Percentiles rank a stretch among this genome's conserved stretches.
Conservation (phyloP, 331 rosid genomes). For the Quercus phellos region DNA sequence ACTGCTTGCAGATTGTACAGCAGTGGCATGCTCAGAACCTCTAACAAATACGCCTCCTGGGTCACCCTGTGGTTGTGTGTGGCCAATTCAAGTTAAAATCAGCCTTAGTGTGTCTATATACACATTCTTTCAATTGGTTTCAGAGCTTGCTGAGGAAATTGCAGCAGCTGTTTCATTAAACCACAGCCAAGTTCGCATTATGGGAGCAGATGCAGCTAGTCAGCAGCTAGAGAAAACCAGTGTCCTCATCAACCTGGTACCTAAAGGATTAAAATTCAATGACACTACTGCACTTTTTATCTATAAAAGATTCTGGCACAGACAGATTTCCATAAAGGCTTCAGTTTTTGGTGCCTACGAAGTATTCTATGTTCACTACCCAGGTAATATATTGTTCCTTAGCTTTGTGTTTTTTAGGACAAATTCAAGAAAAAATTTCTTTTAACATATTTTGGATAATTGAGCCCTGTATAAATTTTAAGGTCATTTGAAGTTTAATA, state of each 20-base stretch:
- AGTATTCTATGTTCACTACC: constrained; percentile 71
- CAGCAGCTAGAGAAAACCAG: constrained; percentile 71
- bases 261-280: constrained; percentile 58
- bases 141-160: constrained; percentile 71
- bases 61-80: constrained; percentile 79
- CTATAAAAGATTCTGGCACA: constrained; percentile 72
- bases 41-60: constrained; percentile 77
- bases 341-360: constrained; percentile 73
- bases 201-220: constrained; percentile 82
- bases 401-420: neutral
- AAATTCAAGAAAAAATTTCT: neutral
- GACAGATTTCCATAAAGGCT: constrained; percentile 51
- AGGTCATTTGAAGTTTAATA: neutral
- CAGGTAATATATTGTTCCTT: constrained; percentile 46
- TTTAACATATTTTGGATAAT: neutral
- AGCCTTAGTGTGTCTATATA: constrained; percentile 53
- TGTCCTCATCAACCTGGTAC: constrained; percentile 73
- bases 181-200: constrained; percentile 81
- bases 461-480: neutral
- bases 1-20: constrained; percentile 59
- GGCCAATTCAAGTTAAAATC: constrained; percentile 83
- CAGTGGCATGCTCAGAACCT: constrained; percentile 72
- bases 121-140: constrained; percentile 69
- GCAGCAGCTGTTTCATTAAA: constrained; percentile 62
- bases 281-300: constrained; percentile 51